A percentile compares a stretch with the other conserved stretches of the same genome.
Conservation (phyloP, 1,139 yeast genomes). For the Lodderomyces parapsilosis region DNA sequence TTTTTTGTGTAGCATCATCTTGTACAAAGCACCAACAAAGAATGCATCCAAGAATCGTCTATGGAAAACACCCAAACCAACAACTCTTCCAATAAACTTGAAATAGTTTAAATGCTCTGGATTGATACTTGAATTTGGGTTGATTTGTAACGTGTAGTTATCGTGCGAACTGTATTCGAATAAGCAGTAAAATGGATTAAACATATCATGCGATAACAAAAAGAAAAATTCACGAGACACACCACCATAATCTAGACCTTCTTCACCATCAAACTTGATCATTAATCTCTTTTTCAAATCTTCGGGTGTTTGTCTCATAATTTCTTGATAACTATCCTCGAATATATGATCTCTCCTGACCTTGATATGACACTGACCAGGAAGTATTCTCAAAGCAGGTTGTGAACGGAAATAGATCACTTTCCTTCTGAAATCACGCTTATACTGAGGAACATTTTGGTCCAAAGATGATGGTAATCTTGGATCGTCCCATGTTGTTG, state of each 20-base stretch:
- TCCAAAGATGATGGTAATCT: slow-evolving; percentile 95
- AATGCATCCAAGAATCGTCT: slow-evolving; percentile 96
- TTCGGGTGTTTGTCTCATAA: slow-evolving; percentile 98
- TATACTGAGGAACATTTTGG: slow-evolving; percentile 98
- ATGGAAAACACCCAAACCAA: slow-evolving; percentile 97
- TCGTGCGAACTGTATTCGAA: slow-evolving; percentile 98
- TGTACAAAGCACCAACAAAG: slow-evolving; percentile 96
- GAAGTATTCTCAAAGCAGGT: slow-evolving; percentile 93
- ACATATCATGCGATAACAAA: slow-evolving; percentile 95
- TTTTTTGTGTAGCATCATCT: slow-evolving; percentile 95
- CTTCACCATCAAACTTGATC: slow-evolving; percentile 99
- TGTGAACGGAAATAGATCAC: slow-evolving; percentile 96
- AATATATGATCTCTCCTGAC: slow-evolving; percentile 95
- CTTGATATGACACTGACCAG: slow-evolving; percentile 98
- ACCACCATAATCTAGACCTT: slow-evolving; percentile 99
- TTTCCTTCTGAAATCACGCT: slow-evolving; percentile 97
- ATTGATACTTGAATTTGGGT: slow-evolving; percentile 96
- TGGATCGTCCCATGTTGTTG: slow-evolving; percentile 99
- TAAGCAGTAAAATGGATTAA: slow-evolving; percentile 94
- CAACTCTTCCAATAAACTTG: slow-evolving; percentile 97
- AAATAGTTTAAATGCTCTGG: slow-evolving; percentile 98
- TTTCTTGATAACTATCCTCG: slow-evolving; percentile 96
- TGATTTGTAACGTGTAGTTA: slow-evolving; percentile 94
- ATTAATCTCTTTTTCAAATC: slow-evolving; percentile 94
- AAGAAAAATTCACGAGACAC: slow-evolving; percentile 97